A percentile compares a stretch with the other conserved stretches of the same genome.
These are phyloP conservation scores for Auxenochlorella protothecoides DNA, from an alignment of 139 green algal species.

Conservation along the genomic window DNA sequence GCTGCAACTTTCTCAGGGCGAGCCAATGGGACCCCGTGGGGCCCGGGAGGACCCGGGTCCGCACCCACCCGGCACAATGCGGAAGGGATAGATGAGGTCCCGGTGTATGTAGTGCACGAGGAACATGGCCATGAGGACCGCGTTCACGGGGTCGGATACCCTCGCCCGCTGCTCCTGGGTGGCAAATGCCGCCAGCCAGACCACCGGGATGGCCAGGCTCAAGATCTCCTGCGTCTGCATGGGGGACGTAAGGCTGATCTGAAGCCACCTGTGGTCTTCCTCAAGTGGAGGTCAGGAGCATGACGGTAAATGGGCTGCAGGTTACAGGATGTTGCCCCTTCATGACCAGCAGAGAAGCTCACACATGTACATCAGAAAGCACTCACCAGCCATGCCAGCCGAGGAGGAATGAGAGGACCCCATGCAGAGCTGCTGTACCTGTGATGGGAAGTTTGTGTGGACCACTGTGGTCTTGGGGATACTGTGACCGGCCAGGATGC, in stretches of 20 bases:
- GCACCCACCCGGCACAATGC: not conserved
- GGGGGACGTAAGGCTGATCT: not conserved
- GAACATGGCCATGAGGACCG: constrained; percentile 18
- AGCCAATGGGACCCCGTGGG: not conserved
- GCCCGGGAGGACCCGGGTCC: not conserved
- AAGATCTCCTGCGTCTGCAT: constrained; percentile 27
- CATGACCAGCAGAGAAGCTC: too few species aligned
- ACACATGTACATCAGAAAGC: not conserved
- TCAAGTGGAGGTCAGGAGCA: not conserved
- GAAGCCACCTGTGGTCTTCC: not conserved
- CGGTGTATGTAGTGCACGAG: constrained; percentile 31
- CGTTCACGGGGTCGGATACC: constrained; percentile 12
- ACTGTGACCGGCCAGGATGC: too few species aligned
- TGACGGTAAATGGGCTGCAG: not conserved
- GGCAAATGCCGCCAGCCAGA: constrained; percentile 14
- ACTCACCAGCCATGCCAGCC: constrained; percentile 16
- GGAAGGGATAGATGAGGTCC: constrained; percentile 47
- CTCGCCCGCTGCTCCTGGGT: constrained; percentile 12
- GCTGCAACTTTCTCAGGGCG: not conserved
- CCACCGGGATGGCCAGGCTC: constrained; percentile 16
- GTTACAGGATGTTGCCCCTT: too few species aligned
- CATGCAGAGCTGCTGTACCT: constrained; percentile 13
- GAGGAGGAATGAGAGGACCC: constrained; percentile 9
- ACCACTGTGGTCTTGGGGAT: too few species aligned
- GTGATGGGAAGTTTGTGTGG: not conserved